Conservation (phyloP, 495 filamentous ascomycete species). For the Thermothielavioides terrestris region DNA sequence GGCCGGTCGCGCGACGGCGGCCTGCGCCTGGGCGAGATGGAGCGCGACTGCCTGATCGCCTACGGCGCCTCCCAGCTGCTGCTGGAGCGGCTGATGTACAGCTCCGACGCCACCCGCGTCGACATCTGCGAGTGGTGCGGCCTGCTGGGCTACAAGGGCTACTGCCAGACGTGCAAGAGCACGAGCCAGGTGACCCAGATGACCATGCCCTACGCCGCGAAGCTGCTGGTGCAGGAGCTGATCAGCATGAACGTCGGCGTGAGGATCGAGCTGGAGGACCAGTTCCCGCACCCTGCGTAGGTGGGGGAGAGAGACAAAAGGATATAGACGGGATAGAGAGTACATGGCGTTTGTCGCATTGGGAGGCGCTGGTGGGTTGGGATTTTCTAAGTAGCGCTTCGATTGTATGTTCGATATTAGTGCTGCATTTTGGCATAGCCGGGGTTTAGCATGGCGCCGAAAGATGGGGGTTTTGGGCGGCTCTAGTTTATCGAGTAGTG, state of each 20-base stretch:
- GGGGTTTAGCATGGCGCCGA: constrained; percentile 4
- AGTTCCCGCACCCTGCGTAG: constrained; percentile 60
- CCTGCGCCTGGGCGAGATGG: constrained; percentile 95
- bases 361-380: background rate
- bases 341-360: background rate
- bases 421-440: background rate
- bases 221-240: constrained; percentile 92
- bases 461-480: background rate
- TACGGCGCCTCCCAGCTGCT: constrained; percentile 90
- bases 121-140: constrained; percentile 91
- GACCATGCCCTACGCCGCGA: constrained; percentile 98
- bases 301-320: background rate
- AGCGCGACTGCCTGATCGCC: constrained; percentile 93
- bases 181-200: constrained; percentile 74
- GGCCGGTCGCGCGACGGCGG: constrained; percentile 89
- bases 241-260: constrained; percentile 96
- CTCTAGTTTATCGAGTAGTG: background rate
- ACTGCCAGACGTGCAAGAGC: constrained; percentile 83
- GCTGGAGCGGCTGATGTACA: constrained; percentile 89
- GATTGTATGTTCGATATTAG: background rate
- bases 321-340: background rate
- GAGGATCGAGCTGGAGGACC: constrained; percentile 75
- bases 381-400: too few relatives aligned
- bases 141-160: constrained; percentile 87
- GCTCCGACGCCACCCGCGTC: constrained; percentile 78